Evolutionary conservation across 2,329 filamentous ascomycete genomes (phyloP).

Genomic region (Fusarium virguliforme): DNA sequence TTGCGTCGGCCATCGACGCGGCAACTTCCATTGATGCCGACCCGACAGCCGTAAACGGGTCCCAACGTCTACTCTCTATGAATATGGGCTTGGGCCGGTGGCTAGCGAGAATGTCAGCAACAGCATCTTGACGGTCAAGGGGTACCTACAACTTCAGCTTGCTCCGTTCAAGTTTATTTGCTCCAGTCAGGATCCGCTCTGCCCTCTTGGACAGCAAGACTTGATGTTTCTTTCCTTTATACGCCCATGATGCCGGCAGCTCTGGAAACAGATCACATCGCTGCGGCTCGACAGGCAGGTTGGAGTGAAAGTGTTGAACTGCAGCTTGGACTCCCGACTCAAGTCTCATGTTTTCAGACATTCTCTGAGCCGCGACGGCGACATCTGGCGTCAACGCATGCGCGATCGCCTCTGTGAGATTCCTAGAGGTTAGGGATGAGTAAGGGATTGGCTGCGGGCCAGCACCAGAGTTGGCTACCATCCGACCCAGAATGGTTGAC

Average conservation of each 20-base stretch:
- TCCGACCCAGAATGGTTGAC: slow-evolving; percentile 17
- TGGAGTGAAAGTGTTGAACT: slow-evolving; percentile 15
- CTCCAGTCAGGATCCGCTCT: background rate
- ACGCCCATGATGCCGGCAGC: background rate
- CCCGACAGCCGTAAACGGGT: slow-evolving; percentile 12
- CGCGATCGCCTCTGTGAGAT: slow-evolving; percentile 1
- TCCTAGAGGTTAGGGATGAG: slow-evolving; percentile 2
- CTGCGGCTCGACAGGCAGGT: background rate
- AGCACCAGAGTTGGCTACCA: slow-evolving; percentile 4
- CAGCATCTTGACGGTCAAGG: no score
- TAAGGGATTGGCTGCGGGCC: slow-evolving; percentile 13
- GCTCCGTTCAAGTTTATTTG: background rate
- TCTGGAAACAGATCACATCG: slow-evolving; percentile 4
- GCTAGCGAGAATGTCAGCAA: background rate
- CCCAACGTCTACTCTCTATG: slow-evolving; percentile 14
- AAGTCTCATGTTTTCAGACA: background rate
- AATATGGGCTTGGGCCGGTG: background rate
- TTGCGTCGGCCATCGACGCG: slow-evolving; percentile 7
- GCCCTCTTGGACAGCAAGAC: slow-evolving; percentile 10
- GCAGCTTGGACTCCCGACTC: slow-evolving; percentile 6
- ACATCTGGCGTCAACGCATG: background rate
- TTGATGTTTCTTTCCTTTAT: slow-evolving; percentile 6
- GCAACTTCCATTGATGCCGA: slow-evolving; percentile 9
- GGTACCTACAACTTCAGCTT: slow-evolving; percentile 12
- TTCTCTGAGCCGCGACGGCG: background rate